phyloP scores from a whole-genome alignment of 768 basidiomycete genomes.

The Kwoniella bestiolae region DNA sequence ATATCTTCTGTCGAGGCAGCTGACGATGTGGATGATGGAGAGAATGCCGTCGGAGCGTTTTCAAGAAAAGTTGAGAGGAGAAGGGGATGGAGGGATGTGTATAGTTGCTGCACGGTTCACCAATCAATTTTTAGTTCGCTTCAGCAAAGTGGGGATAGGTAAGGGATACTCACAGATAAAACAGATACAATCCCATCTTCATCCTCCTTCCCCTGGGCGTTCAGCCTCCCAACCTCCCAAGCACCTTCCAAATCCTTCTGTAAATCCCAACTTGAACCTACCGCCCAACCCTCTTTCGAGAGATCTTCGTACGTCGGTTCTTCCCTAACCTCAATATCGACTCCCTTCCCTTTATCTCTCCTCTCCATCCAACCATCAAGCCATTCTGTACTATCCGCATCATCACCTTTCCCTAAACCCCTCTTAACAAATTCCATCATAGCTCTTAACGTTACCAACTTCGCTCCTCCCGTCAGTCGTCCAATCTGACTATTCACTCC shows the following conservation, averaged over 20 bases:
- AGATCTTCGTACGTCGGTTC: slow-evolving; percentile 17
- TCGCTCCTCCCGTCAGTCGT: slow-evolving; percentile 33
- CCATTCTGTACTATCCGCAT: slow-evolving; percentile 9
- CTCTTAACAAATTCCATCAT: slow-evolving; percentile 46
- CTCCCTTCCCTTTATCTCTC: slow-evolving; percentile 9
- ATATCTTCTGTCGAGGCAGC: slow-evolving; percentile 32
- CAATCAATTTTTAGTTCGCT: too few relatives aligned
- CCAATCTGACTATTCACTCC: slow-evolving; percentile 43
- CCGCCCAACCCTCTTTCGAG: slow-evolving; percentile 29
- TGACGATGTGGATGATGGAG: slow-evolving; percentile 60
- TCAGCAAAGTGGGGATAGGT: slow-evolving; percentile 7
- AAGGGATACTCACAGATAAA: slow-evolving; percentile 37
- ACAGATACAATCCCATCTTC: slow-evolving; percentile 26
- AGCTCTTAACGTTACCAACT: slow-evolving; percentile 46
- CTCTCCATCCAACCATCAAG: slow-evolving; percentile 32
- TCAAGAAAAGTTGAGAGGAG: slow-evolving; percentile 85
- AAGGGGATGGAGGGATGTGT: slow-evolving; percentile 74
- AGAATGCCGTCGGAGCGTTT: slow-evolving; percentile 79
- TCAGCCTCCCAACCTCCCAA: slow-evolving; percentile 45
- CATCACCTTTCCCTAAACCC: slow-evolving; percentile 8
- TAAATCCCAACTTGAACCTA: slow-evolving; percentile 16
- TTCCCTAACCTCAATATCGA: slow-evolving; percentile 13
- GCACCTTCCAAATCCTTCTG: slow-evolving; percentile 7
- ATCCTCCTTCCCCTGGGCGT: slow-evolving; percentile 19
- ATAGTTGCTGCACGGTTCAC: slow-evolving; percentile 65